phyloP scores from a whole-genome alignment of 208 protist genomes.

The Crithidia fasciculata region DNA sequence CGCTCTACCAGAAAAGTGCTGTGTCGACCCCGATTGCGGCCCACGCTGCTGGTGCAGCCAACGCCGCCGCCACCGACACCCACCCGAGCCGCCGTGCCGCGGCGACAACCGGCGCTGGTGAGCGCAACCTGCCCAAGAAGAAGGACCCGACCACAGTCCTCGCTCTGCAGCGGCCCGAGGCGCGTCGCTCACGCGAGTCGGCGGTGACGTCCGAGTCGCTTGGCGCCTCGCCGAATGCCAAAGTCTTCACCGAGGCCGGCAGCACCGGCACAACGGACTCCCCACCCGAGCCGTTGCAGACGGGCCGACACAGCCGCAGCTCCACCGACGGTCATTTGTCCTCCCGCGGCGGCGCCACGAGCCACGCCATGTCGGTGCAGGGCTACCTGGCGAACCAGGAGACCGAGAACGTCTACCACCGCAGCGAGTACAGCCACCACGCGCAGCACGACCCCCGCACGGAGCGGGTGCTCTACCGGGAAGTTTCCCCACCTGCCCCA shows the following conservation, averaged over 20 bases:
- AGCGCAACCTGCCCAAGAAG: neutral
- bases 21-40: constrained; percentile 8
- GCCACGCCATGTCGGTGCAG: neutral
- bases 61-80: neutral
- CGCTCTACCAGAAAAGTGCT: constrained; percentile 9
- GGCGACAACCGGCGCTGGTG: neutral
- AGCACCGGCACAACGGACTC: constrained; percentile 8
- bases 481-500: neutral
- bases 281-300: constrained; percentile 17
- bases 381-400: constrained; percentile 10
- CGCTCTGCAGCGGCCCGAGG: neutral
- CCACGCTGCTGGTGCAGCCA: constrained; percentile 2
- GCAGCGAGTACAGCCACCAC: neutral
- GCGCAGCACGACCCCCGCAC: neutral
- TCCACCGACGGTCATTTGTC: neutral
- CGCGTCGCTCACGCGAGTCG: constrained; percentile 17
- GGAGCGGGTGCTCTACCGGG: constrained; percentile 1
- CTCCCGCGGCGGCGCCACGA: neutral
- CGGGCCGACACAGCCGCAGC: constrained; percentile 10
- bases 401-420: constrained; percentile 13
- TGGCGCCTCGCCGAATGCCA: constrained; percentile 6
- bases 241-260: constrained; percentile 8
- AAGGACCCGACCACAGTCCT: neutral
- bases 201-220: neutral
- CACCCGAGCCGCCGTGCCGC: neutral